Percentiles rank a stretch among this genome's conserved stretches.
These are phyloP conservation scores for Dendrobium officinale DNA, from an alignment of 106 monocot species.

Conservation along the genomic window DNA sequence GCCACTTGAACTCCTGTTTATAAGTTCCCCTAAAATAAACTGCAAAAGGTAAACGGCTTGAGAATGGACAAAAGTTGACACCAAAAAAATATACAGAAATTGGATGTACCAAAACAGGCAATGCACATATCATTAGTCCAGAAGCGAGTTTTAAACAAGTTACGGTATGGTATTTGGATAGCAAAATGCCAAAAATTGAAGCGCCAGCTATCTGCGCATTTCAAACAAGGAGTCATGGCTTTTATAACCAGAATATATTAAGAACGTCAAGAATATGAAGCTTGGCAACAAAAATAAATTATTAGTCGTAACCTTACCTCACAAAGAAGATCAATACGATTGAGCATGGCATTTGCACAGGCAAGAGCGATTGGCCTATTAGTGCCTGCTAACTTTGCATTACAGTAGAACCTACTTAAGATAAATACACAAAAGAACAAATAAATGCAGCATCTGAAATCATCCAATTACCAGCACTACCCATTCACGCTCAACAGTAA, in stretches of 20 bases:
- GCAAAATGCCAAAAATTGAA: conserved; percentile 77
- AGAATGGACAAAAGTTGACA: background rate
- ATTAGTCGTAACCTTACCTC: conserved; percentile 39
- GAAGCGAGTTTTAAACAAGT: conserved; percentile 87
- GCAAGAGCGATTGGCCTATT: conserved; percentile 81
- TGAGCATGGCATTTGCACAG: conserved; percentile 83
- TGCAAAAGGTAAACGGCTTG: conserved; percentile 23
- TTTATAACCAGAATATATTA: background rate
- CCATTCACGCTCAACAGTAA: conserved; percentile 92
- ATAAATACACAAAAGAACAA: background rate
- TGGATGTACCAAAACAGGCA: conserved; percentile 67
- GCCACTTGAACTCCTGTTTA: conserved; percentile 66
- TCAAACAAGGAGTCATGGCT: background rate
- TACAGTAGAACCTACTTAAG: conserved; percentile 12
- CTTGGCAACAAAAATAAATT: background rate
- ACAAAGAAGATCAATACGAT: conserved; percentile 78
- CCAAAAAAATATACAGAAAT: background rate
- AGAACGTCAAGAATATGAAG: too few species aligned
- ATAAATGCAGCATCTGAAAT: conserved; percentile 3
- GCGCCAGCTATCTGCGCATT: conserved; percentile 75
- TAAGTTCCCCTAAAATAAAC: conserved; percentile 65
- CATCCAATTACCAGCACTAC: conserved; percentile 69
- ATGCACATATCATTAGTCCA: conserved; percentile 58
- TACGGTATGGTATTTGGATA: conserved; percentile 69
- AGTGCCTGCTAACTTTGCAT: conserved; percentile 78